A percentile compares a stretch with the other conserved stretches of the same genome.
phyloP scores from a whole-genome alignment of 495 filamentous ascomycete species.

The Aspergillus wentii region DNA sequence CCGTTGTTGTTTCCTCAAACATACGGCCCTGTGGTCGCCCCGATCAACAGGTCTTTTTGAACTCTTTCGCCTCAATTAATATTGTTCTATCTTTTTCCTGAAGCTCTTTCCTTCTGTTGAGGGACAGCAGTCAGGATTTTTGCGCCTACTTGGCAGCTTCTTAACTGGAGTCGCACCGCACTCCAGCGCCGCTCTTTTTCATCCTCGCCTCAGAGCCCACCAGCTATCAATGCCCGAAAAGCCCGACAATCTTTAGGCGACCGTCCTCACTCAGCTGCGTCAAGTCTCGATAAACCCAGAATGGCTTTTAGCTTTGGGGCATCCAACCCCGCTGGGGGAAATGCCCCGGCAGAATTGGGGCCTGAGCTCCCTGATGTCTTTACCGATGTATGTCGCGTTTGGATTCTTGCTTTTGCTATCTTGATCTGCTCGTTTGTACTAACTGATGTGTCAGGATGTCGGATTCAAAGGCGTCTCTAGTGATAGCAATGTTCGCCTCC shows the following conservation, averaged over 20 bases:
- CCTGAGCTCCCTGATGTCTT: conserved; percentile 43
- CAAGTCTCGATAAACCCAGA: conserved; percentile 35
- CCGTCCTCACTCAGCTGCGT: conserved; percentile 33
- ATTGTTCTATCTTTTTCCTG: too few relatives aligned
- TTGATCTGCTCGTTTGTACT: conserved; percentile 9
- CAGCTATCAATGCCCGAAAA: conserved; percentile 36
- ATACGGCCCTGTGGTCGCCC: too few relatives aligned
- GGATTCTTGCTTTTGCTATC: background rate
- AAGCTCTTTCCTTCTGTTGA: conserved; percentile 2
- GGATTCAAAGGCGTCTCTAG: conserved; percentile 77
- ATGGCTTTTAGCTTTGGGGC: conserved; percentile 66
- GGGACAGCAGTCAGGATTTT: conserved; percentile 34
- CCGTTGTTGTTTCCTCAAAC: too few relatives aligned
- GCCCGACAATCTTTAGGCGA: conserved; percentile 29
- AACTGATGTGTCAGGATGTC: conserved; percentile 50
- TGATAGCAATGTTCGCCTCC: conserved; percentile 74
- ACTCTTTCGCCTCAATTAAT: too few relatives aligned
- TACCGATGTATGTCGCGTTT: conserved; percentile 36
- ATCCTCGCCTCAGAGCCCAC: conserved; percentile 21
- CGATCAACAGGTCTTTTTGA: too few relatives aligned
- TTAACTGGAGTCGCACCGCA: conserved; percentile 35
- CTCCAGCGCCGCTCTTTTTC: conserved; percentile 41
- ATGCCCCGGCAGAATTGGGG: conserved; percentile 29
- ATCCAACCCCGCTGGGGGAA: conserved; percentile 25
- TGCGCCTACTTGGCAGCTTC: conserved; percentile 33